Evolutionary conservation across 805 yeast genomes (phyloP).

Genomic region (Candida taoyuanica): DNA sequence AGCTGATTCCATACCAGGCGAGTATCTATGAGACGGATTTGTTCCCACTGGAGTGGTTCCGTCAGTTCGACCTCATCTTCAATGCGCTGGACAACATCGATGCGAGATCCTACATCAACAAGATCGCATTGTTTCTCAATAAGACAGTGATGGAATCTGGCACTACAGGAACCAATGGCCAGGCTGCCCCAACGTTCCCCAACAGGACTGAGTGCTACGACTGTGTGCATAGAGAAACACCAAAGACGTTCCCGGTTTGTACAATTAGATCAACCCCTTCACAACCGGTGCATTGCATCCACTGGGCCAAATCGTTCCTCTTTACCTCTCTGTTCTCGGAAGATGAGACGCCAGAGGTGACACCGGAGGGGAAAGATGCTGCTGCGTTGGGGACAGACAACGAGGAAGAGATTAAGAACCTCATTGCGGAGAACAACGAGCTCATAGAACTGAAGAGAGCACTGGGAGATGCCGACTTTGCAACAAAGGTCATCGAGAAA

Average conservation of each 20-base stretch:
- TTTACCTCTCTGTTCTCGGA: slow-evolving; percentile 76
- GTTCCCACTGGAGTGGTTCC: slow-evolving; percentile 76
- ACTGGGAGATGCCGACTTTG: slow-evolving; percentile 30
- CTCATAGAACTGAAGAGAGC: slow-evolving; percentile 44
- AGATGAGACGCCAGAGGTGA: slow-evolving; percentile 30
- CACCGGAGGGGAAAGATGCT: slow-evolving; percentile 30
- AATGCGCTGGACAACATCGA: slow-evolving; percentile 93
- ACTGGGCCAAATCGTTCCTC: slow-evolving; percentile 94
- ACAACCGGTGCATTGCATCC: slow-evolving; percentile 91
- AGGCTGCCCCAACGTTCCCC: slow-evolving; percentile 87
- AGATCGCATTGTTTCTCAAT: slow-evolving; percentile 66
- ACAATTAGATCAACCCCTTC: slow-evolving; percentile 97
- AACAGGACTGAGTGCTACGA: slow-evolving; percentile 87
- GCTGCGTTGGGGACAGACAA: slow-evolving; percentile 57
- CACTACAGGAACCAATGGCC: slow-evolving; percentile 92
- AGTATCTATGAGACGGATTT: slow-evolving; percentile 73
- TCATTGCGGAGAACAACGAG: slow-evolving; percentile 65
- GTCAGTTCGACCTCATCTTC: slow-evolving; percentile 71
- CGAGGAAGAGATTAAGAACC: slow-evolving; percentile 57
- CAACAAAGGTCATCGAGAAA: slow-evolving; percentile 47
- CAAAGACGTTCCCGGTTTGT: slow-evolving; percentile 91
- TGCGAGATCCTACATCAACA: slow-evolving; percentile 87
- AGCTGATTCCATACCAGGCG: slow-evolving; percentile 75
- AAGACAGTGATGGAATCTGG: slow-evolving; percentile 90
- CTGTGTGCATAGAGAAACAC: slow-evolving; percentile 81